Evolutionary conservation across 306 rosid species (phyloP).

Genomic region (Boehmeria nivea): DNA sequence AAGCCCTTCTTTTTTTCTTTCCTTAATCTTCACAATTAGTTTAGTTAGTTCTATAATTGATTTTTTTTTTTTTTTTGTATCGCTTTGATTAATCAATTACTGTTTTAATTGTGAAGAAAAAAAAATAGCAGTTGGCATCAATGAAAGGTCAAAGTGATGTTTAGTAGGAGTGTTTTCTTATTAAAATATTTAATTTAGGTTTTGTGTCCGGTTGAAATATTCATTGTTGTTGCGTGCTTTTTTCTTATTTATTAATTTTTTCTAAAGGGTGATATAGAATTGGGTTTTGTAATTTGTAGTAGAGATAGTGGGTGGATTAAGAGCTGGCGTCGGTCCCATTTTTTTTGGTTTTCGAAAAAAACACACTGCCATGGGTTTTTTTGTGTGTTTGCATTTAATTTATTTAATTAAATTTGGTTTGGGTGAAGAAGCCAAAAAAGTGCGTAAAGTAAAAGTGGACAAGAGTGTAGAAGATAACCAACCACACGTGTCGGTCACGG

Average conservation of each 20-base stretch:
- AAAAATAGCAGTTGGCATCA: no score
- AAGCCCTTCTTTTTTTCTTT: constrained; percentile 31
- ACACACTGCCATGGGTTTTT: neutral
- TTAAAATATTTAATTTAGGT: no score
- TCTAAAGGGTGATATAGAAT: neutral
- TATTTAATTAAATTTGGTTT: constrained; percentile 7
- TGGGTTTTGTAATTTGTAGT: no score
- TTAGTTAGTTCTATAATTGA: no score
- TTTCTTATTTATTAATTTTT: neutral
- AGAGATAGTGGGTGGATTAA: no score
- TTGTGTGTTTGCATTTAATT: neutral
- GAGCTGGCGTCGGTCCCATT: neutral
- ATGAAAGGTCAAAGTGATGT: no score
- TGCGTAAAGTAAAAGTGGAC: neutral
- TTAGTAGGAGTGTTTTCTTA: no score
- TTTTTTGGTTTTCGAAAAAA: neutral
- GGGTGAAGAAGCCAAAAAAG: constrained; percentile 5
- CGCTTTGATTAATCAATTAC: no score
- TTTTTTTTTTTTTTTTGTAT: no score
- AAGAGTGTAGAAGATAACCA: neutral
- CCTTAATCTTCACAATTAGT: neutral
- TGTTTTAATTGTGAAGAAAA: neutral
- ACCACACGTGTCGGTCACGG: constrained; percentile 18
- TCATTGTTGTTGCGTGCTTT: neutral
- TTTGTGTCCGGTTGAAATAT: no score